phyloP scores from a whole-genome alignment of 148 eudicot species.

The Amaranthus cruentus region DNA sequence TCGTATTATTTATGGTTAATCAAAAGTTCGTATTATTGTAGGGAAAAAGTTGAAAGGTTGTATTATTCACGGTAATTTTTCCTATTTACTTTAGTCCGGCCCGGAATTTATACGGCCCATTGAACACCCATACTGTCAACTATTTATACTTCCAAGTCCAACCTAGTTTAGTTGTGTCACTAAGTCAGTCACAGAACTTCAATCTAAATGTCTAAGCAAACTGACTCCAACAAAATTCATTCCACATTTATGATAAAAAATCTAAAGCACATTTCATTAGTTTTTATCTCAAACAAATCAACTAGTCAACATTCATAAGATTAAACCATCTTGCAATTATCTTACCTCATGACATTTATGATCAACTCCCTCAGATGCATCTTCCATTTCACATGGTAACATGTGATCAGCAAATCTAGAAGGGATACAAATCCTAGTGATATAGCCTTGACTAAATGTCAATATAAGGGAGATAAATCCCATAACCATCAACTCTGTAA shows the following conservation, averaged over 20 bases:
- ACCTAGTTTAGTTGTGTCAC: conserved; percentile 1
- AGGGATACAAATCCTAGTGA: conserved; percentile 65
- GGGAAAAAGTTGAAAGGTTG: no score
- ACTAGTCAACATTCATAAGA: not conserved
- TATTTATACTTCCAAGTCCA: no score
- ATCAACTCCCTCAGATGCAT: conserved; percentile 35
- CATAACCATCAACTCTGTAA: conserved; percentile 85
- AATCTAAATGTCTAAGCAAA: not conserved
- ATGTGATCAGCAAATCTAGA: conserved; percentile 41
- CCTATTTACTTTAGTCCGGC: no score
- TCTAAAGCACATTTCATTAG: no score
- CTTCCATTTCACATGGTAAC: conserved; percentile 52
- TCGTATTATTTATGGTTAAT: no score
- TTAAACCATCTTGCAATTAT: not conserved
- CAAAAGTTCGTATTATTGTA: no score
- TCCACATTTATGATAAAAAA: not conserved
- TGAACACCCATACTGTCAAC: no score
- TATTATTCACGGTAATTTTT: no score
- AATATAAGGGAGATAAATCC: conserved; percentile 88
- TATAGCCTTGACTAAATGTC: conserved; percentile 77
- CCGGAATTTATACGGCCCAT: no score
- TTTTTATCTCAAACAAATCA: not conserved
- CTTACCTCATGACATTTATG: conserved; percentile 44
- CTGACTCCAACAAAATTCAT: not conserved
- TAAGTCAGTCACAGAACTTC: not conserved